These are phyloP conservation scores for Casuarina glauca DNA, from an alignment of 306 rosid genomes.

Conservation along the genomic window DNA sequence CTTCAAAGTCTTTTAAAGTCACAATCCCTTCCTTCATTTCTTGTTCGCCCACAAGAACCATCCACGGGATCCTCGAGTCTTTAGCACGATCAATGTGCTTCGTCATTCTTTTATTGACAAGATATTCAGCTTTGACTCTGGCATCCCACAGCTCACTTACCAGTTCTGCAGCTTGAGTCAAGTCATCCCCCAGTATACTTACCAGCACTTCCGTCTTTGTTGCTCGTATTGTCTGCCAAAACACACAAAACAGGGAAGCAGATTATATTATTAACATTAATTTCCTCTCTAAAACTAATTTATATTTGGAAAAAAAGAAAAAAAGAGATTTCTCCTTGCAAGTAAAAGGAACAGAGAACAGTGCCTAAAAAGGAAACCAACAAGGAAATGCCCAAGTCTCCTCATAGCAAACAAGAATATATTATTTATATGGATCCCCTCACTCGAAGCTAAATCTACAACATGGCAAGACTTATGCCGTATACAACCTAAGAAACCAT, in stretches of 20 bases:
- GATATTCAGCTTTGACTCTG: constrained; percentile 57
- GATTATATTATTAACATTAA: not conserved
- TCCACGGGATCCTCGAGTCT: constrained; percentile 86
- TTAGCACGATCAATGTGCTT: constrained; percentile 77
- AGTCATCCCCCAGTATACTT: constrained; percentile 73
- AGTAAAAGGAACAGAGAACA: too few species aligned
- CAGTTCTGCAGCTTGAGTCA: constrained; percentile 63
- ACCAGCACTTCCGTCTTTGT: constrained; percentile 83
- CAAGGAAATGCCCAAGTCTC: too few species aligned
- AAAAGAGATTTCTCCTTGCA: too few species aligned
- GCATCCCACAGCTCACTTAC: constrained; percentile 76
- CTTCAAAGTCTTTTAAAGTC: constrained; percentile 52
- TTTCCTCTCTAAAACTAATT: too few species aligned
- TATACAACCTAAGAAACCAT: too few species aligned
- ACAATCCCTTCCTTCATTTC: constrained; percentile 66
- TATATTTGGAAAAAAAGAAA: too few species aligned
- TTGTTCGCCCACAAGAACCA: constrained; percentile 72
- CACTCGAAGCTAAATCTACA: not conserved
- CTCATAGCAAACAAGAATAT: too few species aligned
- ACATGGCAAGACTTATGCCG: not conserved
- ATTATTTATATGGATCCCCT: not conserved
- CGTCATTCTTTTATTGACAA: constrained; percentile 53
- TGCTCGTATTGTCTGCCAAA: constrained; percentile 64
- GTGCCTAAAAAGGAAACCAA: too few species aligned
- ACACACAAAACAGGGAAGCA: not conserved